Evolutionary conservation across 139 green algal genomes (phyloP).

Genomic region (Ulvella scutata): DNA sequence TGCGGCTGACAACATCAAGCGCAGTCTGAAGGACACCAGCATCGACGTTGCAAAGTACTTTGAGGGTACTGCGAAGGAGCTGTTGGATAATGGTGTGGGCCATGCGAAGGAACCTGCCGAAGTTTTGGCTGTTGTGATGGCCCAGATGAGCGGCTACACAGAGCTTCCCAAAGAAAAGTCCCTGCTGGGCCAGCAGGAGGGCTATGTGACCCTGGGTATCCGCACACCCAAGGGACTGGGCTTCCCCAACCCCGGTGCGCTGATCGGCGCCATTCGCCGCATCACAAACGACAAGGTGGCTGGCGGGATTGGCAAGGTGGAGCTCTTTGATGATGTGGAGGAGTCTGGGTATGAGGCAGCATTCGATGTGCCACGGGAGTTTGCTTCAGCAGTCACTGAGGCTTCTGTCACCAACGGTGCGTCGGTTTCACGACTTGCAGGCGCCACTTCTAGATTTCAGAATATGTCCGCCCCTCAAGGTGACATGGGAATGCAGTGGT

Average conservation of each 20-base stretch:
- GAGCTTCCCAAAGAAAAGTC: neutral
- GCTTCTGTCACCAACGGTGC: too few relatives aligned
- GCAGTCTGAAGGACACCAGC: neutral
- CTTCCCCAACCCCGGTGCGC: neutral
- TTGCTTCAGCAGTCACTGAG: too few relatives aligned
- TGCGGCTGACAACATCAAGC: neutral
- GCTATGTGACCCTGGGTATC: neutral
- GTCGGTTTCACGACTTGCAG: too few relatives aligned
- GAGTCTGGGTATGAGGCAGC: neutral
- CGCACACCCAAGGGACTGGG: neutral
- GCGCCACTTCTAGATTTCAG: too few relatives aligned
- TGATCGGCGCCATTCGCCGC: neutral
- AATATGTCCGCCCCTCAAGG: too few relatives aligned
- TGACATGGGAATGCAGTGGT: too few relatives aligned
- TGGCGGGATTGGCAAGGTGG: neutral
- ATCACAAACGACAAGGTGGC: neutral
- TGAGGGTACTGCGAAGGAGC: neutral
- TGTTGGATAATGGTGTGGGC: neutral
- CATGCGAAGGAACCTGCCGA: neutral
- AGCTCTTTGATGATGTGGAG: slow-evolving; percentile 1
- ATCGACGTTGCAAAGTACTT: neutral
- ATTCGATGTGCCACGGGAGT: neutral
- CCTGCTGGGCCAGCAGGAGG: neutral
- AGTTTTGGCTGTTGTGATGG: neutral
- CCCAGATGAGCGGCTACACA: neutral